These are phyloP conservation scores for Ceriops zippeliana DNA, from an alignment of 345 rosid genomes.

Conservation along the genomic window DNA sequence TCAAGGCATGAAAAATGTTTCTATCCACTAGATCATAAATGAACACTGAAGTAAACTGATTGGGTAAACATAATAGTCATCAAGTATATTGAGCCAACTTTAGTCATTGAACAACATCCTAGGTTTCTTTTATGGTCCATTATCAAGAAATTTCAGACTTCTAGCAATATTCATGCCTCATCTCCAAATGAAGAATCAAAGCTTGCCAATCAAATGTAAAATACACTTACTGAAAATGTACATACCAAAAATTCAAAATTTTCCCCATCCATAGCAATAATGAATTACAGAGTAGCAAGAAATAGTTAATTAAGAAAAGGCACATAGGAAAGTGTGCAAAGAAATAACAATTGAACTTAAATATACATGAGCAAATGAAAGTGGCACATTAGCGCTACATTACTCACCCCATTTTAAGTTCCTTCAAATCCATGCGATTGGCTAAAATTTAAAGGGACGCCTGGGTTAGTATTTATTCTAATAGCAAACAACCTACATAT, in stretches of 20 bases:
- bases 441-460: slow-evolving; percentile 38
- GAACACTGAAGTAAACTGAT: too few species aligned
- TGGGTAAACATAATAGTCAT: too few species aligned
- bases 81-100: too few species aligned
- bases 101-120: too few species aligned
- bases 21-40: neutral
- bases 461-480: slow-evolving; percentile 33
- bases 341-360: neutral
- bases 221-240: neutral
- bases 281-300: neutral
- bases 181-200: slow-evolving; percentile 1
- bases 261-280: neutral
- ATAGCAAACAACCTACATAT: slow-evolving; percentile 9
- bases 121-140: neutral
- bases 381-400: neutral
- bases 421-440: slow-evolving; percentile 72
- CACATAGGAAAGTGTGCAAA: neutral
- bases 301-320: neutral
- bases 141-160: slow-evolving; percentile 1
- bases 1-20: neutral
- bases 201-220: slow-evolving; percentile 4
- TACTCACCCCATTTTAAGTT: slow-evolving; percentile 86
- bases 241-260: too few species aligned
- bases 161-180: slow-evolving; percentile 1
- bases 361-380: slow-evolving; percentile 3